Percentiles rank a stretch among this genome's conserved stretches.
Evolutionary conservation across 1,284 basidiomycete species (phyloP).

Genomic region (Rhodotorula sp.): DNA sequence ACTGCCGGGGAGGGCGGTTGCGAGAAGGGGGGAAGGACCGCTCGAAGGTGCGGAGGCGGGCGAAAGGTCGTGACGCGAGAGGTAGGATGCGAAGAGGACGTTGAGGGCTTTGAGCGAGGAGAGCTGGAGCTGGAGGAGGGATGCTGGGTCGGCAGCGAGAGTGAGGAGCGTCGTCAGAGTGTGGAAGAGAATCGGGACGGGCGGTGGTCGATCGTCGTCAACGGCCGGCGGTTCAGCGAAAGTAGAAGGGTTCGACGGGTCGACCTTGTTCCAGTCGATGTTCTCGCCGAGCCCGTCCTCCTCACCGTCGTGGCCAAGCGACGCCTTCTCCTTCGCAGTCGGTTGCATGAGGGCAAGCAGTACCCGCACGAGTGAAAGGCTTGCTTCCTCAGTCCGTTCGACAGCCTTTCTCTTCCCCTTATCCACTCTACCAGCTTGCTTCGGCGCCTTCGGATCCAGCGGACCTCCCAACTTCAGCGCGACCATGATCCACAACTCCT

Average conservation of each 20-base stretch:
- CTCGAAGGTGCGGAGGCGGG: constrained; percentile 41
- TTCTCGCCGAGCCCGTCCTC: constrained; percentile 54
- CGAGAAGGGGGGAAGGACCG: constrained; percentile 42
- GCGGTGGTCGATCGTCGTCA: constrained; percentile 12
- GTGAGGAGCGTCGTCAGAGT: constrained; percentile 69
- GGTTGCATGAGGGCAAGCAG: constrained; percentile 57
- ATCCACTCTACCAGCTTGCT: constrained; percentile 37
- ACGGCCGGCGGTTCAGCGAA: not conserved
- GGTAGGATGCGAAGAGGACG: constrained; percentile 59
- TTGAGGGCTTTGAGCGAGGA: constrained; percentile 63
- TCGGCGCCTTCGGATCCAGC: constrained; percentile 52
- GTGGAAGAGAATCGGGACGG: constrained; percentile 70
- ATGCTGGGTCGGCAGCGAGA: constrained; percentile 56
- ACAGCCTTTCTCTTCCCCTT: constrained; percentile 58
- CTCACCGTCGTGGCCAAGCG: constrained; percentile 40
- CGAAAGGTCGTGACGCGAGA: constrained; percentile 64
- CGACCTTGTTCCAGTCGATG: constrained; percentile 55
- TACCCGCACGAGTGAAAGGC: constrained; percentile 46
- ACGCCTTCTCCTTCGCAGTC: constrained; percentile 56
- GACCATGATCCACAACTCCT: constrained; percentile 78
- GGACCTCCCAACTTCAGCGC: constrained; percentile 58
- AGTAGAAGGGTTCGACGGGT: constrained; percentile 53
- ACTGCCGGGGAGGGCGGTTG: constrained; percentile 36
- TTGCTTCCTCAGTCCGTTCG: constrained; percentile 72
- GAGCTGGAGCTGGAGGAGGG: constrained; percentile 62